Conservation (phyloP, 129 eudicot genomes). For the Smallanthus sonchifolius region DNA sequence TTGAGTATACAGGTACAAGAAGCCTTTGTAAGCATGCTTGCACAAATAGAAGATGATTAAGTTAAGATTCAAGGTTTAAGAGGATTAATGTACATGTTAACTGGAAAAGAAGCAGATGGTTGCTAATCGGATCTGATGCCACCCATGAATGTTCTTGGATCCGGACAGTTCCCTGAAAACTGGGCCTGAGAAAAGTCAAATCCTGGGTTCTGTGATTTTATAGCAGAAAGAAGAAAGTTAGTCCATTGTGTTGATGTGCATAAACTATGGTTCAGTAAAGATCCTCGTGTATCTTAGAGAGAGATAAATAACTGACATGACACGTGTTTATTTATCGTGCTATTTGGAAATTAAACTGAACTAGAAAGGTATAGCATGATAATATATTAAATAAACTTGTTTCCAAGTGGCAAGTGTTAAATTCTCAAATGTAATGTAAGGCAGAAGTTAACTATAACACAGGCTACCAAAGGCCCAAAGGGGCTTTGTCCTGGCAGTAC, state of each 20-base stretch:
- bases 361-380: background rate
- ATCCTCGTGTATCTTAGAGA: background rate
- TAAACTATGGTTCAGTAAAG: background rate
- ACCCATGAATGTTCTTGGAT: slow-evolving; percentile 96
- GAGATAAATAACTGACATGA: background rate
- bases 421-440: background rate
- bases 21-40: slow-evolving; percentile 13
- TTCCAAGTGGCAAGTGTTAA: background rate
- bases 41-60: slow-evolving; percentile 20
- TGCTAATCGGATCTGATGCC: slow-evolving; percentile 61
- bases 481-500: no score
- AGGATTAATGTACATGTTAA: slow-evolving; percentile 26
- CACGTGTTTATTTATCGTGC: background rate
- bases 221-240: slow-evolving; percentile 3
- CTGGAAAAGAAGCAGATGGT: slow-evolving; percentile 4
- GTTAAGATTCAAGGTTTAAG: slow-evolving; percentile 8
- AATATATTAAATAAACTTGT: background rate
- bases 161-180: slow-evolving; percentile 85
- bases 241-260: background rate
- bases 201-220: slow-evolving; percentile 81
- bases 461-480: no score
- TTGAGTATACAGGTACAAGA: slow-evolving; percentile 3
- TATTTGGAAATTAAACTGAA: background rate
- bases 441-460: background rate
- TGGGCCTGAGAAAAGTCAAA: slow-evolving; percentile 95